Percentiles rank a stretch among this genome's conserved stretches.
Conservation (phyloP, 2,329 filamentous ascomycete genomes). For the Tolypocladium sp. region DNA sequence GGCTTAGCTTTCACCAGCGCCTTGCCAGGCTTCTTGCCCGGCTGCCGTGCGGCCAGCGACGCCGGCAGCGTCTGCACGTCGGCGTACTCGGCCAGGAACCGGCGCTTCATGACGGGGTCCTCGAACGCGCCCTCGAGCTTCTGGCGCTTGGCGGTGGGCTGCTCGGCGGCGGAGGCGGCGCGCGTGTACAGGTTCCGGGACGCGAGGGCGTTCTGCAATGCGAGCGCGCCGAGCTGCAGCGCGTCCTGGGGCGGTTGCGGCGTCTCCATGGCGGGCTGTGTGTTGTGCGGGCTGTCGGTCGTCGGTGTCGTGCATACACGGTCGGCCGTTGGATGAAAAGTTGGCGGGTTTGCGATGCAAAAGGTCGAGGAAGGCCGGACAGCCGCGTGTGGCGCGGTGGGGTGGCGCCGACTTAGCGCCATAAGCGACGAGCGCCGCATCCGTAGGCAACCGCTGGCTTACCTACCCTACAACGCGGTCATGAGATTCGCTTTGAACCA, state of each 20-base stretch:
- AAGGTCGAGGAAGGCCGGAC: conserved; percentile 11
- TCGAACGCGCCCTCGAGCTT: conserved; percentile 25
- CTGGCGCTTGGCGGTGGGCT: conserved; percentile 24
- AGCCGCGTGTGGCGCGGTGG: conserved; percentile 20
- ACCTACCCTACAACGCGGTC: not conserved
- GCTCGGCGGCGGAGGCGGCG: conserved; percentile 11
- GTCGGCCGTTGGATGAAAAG: conserved; percentile 9
- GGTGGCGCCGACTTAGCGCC: not conserved
- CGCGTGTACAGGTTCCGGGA: conserved; percentile 22
- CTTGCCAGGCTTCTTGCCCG: conserved; percentile 30
- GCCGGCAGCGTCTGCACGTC: conserved; percentile 69
- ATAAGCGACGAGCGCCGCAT: not conserved
- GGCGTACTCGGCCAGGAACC: conserved; percentile 67
- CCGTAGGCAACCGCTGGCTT: not conserved
- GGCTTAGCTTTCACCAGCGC: conserved; percentile 10
- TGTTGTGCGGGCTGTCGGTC: conserved; percentile 2
- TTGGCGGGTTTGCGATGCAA: conserved; percentile 1
- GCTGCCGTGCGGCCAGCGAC: conserved; percentile 70
- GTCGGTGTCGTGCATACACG: not conserved
- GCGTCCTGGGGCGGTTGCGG: conserved; percentile 20
- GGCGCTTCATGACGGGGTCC: conserved; percentile 27
- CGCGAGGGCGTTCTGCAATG: conserved; percentile 22
- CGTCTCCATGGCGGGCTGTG: conserved; percentile 20
- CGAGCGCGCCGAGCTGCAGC: conserved; percentile 23
- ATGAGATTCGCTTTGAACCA: not conserved